Evolutionary conservation across 2,329 filamentous ascomycete species (phyloP).

Genomic region (Phyllosticta citriasiana): DNA sequence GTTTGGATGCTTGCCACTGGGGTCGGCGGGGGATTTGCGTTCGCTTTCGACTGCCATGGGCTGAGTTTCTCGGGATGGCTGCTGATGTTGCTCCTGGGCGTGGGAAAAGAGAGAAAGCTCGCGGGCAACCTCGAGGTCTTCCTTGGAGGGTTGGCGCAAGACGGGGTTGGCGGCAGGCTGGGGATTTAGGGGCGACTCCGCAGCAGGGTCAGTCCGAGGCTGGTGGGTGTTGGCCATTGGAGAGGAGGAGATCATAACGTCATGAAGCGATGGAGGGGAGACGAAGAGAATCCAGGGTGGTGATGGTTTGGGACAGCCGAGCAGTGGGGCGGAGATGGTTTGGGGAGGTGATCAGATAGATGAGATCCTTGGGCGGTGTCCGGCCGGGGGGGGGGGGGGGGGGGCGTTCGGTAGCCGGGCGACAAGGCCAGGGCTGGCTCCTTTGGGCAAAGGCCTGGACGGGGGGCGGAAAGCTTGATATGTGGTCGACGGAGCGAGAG

Average conservation of each 20-base stretch:
- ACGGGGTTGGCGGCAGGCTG: slow-evolving; percentile 12
- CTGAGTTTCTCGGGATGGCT: slow-evolving; percentile 11
- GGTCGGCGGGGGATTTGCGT: not conserved
- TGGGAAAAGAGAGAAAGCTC: slow-evolving; percentile 36
- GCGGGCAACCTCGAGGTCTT: slow-evolving; percentile 41
- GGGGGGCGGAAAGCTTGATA: not conserved
- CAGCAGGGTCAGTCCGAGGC: not conserved
- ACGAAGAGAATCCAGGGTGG: not conserved
- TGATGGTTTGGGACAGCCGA: not conserved
- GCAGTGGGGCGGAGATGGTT: slow-evolving; percentile 9
- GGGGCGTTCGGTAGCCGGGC: not conserved
- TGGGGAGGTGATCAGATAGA: slow-evolving; percentile 11
- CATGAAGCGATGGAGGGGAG: not conserved
- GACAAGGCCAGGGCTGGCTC: not conserved
- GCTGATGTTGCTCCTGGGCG: slow-evolving; percentile 25
- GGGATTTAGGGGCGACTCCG: not conserved
- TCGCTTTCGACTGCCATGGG: not conserved
- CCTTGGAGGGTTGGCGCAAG: slow-evolving; percentile 36
- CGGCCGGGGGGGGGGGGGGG: not conserved
- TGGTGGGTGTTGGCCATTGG: not conserved
- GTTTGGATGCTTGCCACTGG: slow-evolving; percentile 18
- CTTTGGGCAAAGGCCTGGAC: not conserved
- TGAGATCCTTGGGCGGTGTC: not conserved
- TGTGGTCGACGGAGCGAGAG: not conserved
- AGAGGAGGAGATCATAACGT: not conserved